Evolutionary conservation across 2,329 filamentous ascomycete genomes (phyloP).

Genomic region (Ophiostoma tasmaniense): DNA sequence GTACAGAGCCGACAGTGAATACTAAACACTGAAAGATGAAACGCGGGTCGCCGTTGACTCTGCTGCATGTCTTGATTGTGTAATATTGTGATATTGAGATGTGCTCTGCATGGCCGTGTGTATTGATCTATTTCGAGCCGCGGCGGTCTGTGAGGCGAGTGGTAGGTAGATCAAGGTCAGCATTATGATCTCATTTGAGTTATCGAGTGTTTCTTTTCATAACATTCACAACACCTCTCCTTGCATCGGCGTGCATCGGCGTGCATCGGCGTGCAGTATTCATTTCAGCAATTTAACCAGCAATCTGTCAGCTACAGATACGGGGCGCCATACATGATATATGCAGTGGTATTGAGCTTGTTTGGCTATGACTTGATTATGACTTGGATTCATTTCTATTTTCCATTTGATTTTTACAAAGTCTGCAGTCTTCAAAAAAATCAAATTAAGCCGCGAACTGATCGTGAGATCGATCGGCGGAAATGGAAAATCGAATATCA

Average conservation of each 20-base stretch:
- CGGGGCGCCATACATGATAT: background rate
- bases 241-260: background rate
- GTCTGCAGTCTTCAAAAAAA: background rate
- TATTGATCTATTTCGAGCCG: background rate
- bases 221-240: too few relatives aligned
- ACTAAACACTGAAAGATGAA: background rate
- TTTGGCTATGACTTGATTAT: too few relatives aligned
- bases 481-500: background rate
- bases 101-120: background rate
- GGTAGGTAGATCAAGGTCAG: background rate
- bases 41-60: constrained; percentile 13
- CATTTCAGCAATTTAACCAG: background rate
- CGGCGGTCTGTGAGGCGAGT: background rate
- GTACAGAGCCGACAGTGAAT: background rate
- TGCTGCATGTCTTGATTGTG: constrained; percentile 11
- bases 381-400: background rate
- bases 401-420: background rate
- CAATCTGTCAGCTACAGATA: background rate
- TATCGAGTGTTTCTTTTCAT: too few relatives aligned
- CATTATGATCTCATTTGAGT: background rate
- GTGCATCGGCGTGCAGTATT: background rate
- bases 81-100: constrained; percentile 6
- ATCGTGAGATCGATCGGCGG: constrained; percentile 14
- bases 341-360: background rate
- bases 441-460: background rate